Base-by-base conservation (phyloP, 2,329 filamentous ascomycete species). In the Sporothrix euskadiensis region DNA sequence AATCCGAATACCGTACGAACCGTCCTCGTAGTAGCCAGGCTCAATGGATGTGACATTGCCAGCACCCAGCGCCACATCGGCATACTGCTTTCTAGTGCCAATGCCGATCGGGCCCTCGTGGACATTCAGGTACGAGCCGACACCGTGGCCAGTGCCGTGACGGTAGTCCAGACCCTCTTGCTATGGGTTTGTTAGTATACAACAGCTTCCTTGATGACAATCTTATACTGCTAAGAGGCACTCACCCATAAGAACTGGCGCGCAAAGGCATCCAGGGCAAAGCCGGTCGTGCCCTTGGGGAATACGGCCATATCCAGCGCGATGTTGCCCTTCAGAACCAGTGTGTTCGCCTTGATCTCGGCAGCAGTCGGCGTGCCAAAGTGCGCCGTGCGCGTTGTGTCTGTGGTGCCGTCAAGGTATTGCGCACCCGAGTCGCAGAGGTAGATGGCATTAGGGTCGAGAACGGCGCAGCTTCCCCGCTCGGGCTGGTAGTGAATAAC, bases 391-490 rank as follows among this genome's bases (percentile, higher is more conserved):
- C 96, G 88, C 5, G 96, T 99, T 0, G 94, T 97, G 79, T 99
- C 96, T 0, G 96, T 99, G 0, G 96, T 99, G 73, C 96, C 96
- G 80, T 99, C 96, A 2, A 92, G 86, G 79, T 95, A 99, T 81
- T 99, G 96, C n/a, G 93, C 96, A 30, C 96, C 96, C 30, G 96
- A 98, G 82, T 99, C 96, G 80, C 96, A 99, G 2, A 99, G 89
- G 79, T 99, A 99, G 74, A 99, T 89, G 16, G 91, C 90, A 7
- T 90, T 89, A 0, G 94, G 93, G 77, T 99, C 94, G 77, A 99
- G 94, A 39, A 88, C 84, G 9, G 94, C 88, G 82, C 95, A 98
- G 75, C 87, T 91, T 26, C 92, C 94, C 72, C 88, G 89, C 79
- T 97, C 93, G 0, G 96, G 94, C 77, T 92, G 92, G 85, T 99